Percentiles rank a stretch among this genome's conserved stretches.
Evolutionary conservation across 495 filamentous ascomycete species (phyloP).

Genomic region (Xylaria bambusicola): DNA sequence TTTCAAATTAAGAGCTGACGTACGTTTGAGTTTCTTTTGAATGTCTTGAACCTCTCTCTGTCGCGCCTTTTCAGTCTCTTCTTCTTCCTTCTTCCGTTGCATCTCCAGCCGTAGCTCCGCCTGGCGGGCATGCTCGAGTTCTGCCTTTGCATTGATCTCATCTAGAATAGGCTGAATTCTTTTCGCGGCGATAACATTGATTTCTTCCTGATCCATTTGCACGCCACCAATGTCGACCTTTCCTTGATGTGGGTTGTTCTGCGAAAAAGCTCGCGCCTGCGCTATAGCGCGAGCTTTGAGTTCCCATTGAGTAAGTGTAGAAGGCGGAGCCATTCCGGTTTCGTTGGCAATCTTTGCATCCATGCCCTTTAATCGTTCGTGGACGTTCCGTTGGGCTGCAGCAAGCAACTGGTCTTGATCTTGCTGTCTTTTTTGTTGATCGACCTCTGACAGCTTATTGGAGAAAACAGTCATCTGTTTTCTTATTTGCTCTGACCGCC

Average conservation of each 20-base stretch:
- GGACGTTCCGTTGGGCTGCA: conserved; percentile 81
- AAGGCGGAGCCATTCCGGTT: conserved; percentile 72
- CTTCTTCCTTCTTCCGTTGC: conserved; percentile 49
- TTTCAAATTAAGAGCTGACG: conserved; percentile 15
- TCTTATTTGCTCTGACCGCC: conserved; percentile 71
- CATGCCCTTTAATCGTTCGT: conserved; percentile 72
- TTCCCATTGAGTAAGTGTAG: conserved; percentile 76
- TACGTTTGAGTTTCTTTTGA: conserved; percentile 46
- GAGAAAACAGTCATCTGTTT: conserved; percentile 77
- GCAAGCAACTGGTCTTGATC: conserved; percentile 76
- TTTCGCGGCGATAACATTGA: conserved; percentile 76
- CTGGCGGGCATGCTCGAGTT: conserved; percentile 63
- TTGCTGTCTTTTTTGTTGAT: conserved; percentile 69
- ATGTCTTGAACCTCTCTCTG: conserved; percentile 49
- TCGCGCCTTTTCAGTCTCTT: conserved; percentile 43
- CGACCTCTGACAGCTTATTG: conserved; percentile 65
- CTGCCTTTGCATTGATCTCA: conserved; percentile 77
- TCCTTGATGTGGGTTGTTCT: conserved; percentile 53
- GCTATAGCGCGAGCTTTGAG: conserved; percentile 68
- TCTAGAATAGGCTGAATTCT: conserved; percentile 90
- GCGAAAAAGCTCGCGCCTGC: conserved; percentile 62
- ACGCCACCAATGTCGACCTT: conserved; percentile 80
- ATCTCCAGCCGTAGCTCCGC: conserved; percentile 53
- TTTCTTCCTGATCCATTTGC: conserved; percentile 74
- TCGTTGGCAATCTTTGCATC: conserved; percentile 76